phyloP scores from a whole-genome alignment of 192 early-diverging fungal species.

The Backusella morwellensis region DNA sequence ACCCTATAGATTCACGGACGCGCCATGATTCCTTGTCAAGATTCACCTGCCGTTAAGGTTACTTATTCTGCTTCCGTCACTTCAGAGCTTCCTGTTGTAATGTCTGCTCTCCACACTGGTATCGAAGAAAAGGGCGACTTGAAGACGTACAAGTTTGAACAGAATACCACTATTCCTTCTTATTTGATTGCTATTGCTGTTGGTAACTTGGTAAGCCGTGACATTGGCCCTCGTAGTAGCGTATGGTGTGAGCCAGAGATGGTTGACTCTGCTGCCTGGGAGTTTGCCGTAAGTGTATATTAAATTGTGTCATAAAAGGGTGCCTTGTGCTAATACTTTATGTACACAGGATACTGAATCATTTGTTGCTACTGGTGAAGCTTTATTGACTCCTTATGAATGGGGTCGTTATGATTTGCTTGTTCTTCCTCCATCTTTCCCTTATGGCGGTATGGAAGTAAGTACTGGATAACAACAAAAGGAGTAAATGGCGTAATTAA shows the following conservation, averaged over 20 bases:
- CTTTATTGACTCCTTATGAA: constrained; percentile 84
- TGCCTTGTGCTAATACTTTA: neutral
- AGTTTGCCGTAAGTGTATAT: constrained; percentile 66
- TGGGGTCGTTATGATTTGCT: constrained; percentile 97
- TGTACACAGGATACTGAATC: constrained; percentile 53
- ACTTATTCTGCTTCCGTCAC: constrained; percentile 83
- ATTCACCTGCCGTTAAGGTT: constrained; percentile 83
- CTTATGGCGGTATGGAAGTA: constrained; percentile 59
- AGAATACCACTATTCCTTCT: constrained; percentile 87
- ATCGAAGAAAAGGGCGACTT: constrained; percentile 49
- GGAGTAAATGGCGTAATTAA: neutral
- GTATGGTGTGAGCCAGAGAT: constrained; percentile 97
- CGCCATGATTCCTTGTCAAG: constrained; percentile 87
- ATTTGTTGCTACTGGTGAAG: constrained; percentile 66
- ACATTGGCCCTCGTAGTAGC: constrained; percentile 88
- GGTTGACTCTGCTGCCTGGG: constrained; percentile 88
- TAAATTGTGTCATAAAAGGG: neutral
- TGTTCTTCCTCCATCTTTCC: constrained; percentile 84
- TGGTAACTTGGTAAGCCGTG: constrained; percentile 78
- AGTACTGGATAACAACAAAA: neutral
- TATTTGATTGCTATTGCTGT: constrained; percentile 95
- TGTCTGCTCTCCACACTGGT: constrained; percentile 83
- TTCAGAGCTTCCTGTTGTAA: constrained; percentile 86
- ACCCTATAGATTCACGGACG: constrained; percentile 81
- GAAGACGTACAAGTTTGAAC: constrained; percentile 78